Evolutionary conservation across 2,329 filamentous ascomycete species (phyloP).

Genomic region (Phoma herbarum): DNA sequence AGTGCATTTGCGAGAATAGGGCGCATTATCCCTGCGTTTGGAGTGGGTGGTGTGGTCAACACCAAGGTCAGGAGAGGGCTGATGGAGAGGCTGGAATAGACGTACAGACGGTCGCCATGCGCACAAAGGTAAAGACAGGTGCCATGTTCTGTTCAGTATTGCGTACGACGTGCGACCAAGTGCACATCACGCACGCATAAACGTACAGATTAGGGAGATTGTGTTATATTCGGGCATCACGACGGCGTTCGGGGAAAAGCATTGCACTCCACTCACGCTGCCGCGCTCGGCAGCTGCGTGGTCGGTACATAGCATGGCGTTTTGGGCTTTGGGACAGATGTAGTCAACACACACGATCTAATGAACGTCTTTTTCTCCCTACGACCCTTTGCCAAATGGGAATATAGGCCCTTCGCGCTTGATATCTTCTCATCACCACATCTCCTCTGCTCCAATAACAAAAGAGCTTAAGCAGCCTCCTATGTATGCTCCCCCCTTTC

Average conservation of each 20-base stretch:
- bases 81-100: conserved; percentile 62
- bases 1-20: conserved; percentile 80
- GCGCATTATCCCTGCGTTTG: conserved; percentile 88
- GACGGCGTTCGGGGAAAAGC: conserved; percentile 1
- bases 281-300: neutral
- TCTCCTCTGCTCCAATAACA: too few relatives aligned
- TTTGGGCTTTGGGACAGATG: neutral
- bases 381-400: neutral
- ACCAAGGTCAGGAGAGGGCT: conserved; percentile 71
- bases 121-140: too few relatives aligned
- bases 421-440: too few relatives aligned
- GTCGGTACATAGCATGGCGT: neutral
- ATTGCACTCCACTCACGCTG: neutral
- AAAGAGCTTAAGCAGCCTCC: too few relatives aligned
- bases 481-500: too few relatives aligned
- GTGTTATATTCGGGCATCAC: neutral
- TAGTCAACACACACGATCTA: neutral
- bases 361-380: neutral
- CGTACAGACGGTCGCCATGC: too few relatives aligned
- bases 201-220: neutral
- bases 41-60: conserved; percentile 87
- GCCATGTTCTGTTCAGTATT: too few relatives aligned
- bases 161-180: too few relatives aligned
- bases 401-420: too few relatives aligned
- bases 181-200: neutral